Evolutionary conservation across 352 stramenopile genomes (phyloP), one percentile per base, ranked within the genome.

Genomic region (Phytopythium ostracodes): DNA sequence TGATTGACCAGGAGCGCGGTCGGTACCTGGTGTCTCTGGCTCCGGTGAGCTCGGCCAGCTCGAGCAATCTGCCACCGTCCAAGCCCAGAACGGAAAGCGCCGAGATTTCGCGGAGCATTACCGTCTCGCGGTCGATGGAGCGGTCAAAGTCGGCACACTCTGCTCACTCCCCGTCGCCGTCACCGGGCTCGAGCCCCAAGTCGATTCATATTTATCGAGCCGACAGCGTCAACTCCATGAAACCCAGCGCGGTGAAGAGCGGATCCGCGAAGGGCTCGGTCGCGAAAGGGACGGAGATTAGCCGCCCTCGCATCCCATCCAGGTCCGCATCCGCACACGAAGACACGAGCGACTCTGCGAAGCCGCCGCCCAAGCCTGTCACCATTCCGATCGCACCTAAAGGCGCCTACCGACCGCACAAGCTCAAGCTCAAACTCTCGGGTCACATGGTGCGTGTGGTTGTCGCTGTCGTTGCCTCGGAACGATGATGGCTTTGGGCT

Each of bases 351-450:
- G 80, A 88, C 24, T 54, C 70, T 2, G 44, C 62, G 20, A 87
- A 82, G 60, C 64, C 51, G 25, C 47, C 47, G 2, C 27, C 55
- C 2, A 92, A 90, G 62, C 65, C 72, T 17, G 73, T 60, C 17
- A 60, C 74, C 27, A 87, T 88, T 20, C 57, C 76, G 0, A 63
- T 85, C 18, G 81, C 75, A 36, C 64, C 76, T 4, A 94, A 91
- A 58, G 72, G 68, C 9, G 81, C 84, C 8, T 92, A 89, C 71
- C 68, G 81, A 25, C 69, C 87, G 11, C 71, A 91, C 60, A 96
- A 96, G 64, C 79, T 93, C 56, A 96, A 96, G 72, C 65, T 92
- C 29, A 94, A 94, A 67, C 68, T 96, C 27, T 88, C 81, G 4
- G 82, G 84, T 18, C 87, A 96, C 68, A 84, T 96, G 77, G 84